These are phyloP conservation scores for Yamadazyma diospyri DNA, from an alignment of 1,139 yeast genomes.

Conservation along the genomic window DNA sequence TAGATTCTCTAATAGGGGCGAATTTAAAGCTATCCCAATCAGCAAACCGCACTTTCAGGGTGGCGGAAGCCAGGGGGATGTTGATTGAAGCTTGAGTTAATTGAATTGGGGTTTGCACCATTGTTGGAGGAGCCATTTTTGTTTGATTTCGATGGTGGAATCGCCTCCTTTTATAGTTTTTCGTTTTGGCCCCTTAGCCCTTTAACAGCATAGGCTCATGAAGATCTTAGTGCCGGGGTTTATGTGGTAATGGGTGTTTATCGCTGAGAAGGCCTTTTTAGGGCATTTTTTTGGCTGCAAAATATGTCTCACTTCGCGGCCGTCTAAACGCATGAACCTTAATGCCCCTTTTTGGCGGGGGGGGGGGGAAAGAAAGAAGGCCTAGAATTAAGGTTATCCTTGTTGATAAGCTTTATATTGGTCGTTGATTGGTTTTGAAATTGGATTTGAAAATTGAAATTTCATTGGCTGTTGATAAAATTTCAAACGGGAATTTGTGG, in stretches of 20 bases:
- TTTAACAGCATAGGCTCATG: conserved; percentile 3
- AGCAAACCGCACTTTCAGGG: conserved; percentile 25
- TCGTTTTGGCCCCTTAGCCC: neutral
- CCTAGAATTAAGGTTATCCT: no score
- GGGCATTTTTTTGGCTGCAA: conserved; percentile 2
- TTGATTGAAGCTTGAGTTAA: neutral
- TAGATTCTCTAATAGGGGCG: conserved; percentile 73
- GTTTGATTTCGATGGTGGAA: neutral
- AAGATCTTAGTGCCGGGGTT: no score
- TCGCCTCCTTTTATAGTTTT: conserved; percentile 7
- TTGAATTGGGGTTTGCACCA: conserved; percentile 14
- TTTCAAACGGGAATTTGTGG: no score
- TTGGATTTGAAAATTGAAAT: no score
- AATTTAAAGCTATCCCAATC: conserved; percentile 71
- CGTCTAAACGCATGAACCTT: conserved; percentile 4
- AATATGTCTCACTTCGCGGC: conserved; percentile 2
- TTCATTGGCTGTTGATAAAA: no score
- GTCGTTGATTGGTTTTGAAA: no score
- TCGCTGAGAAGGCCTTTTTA: neutral
- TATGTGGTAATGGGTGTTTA: no score
- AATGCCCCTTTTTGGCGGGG: no score
- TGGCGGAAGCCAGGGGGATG: conserved; percentile 3
- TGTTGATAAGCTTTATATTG: neutral
- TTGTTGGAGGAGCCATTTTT: conserved; percentile 38
- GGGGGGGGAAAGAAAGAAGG: no score